Base-by-base conservation (phyloP, 2,329 filamentous ascomycete species). In the Fusarium scirpi region DNA sequence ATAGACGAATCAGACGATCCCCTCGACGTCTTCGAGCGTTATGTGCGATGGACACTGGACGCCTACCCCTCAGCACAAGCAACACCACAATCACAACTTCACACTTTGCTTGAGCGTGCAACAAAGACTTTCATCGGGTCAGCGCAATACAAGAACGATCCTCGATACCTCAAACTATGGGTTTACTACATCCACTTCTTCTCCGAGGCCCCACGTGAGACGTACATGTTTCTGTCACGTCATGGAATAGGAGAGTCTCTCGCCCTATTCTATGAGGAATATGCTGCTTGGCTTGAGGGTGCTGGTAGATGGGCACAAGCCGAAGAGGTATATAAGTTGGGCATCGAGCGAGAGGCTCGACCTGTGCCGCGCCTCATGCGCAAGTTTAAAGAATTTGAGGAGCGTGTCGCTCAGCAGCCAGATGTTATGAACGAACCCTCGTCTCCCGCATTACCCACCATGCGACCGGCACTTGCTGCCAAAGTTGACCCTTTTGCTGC, bases 231-330 rank as follows among this genome's bases (percentile, higher is more conserved):
- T 77, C 86, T 99, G 38, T 91, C 95, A 15, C 92, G 94, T 53
- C 94, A 99, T 78, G 87, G 86, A 68, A 93, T 99, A 65, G 96
- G 95, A 65, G 94, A 98, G 76, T 85, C 86, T 1, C 86, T 99
- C 5, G 96, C 96, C 3, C 84, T 98, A 6, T 99, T 94, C 80
- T 99, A 99, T 80, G 96, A 99, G 79, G 96, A 98, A 77, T 99
- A 97, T 78, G 94, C 96, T 2, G 92, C 90, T 2, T 98, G 94
- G 93, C 85, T 99, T 9, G 96, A 99, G 82, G 86, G 89, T 38
- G 92, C 91, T 9, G 92, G 90, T 16, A 86, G 95, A 69, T 98
- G 94, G 92, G 87, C 85, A 24, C 96, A 99, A 79, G 95, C 96
- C 1, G 94, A 97, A 74, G 96, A 99, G 79, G 92, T 99, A 1